phyloP scores from a whole-genome alignment of 495 filamentous ascomycete genomes.

The Thermochaetoides thermophila region DNA sequence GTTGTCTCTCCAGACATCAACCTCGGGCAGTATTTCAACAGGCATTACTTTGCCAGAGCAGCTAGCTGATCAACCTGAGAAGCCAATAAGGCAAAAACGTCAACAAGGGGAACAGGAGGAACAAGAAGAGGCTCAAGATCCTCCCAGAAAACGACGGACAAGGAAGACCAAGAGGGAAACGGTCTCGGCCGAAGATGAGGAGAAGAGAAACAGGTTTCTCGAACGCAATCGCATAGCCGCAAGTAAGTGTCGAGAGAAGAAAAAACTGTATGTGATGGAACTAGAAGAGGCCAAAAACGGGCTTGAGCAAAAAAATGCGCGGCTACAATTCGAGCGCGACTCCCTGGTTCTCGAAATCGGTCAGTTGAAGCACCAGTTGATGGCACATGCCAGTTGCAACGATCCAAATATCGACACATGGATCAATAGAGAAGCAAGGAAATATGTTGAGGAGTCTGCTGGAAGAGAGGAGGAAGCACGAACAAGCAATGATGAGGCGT shows the following conservation, averaged over 20 bases:
- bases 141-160: slow-evolving; percentile 8
- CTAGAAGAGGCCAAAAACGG: slow-evolving; percentile 36
- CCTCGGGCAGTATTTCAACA: slow-evolving; percentile 10
- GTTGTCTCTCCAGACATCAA: slow-evolving; percentile 8
- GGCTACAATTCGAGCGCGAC: not conserved
- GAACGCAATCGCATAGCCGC: slow-evolving; percentile 75
- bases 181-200: slow-evolving; percentile 10
- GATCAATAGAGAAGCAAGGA: slow-evolving; percentile 30
- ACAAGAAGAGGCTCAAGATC: slow-evolving; percentile 19
- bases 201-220: slow-evolving; percentile 39
- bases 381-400: slow-evolving; percentile 45
- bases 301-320: slow-evolving; percentile 19
- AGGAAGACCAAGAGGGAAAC: slow-evolving; percentile 8
- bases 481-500: too few relatives aligned
- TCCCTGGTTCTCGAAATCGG: slow-evolving; percentile 14
- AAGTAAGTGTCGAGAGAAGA: slow-evolving; percentile 77
- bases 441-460: slow-evolving; percentile 25
- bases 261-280: slow-evolving; percentile 57
- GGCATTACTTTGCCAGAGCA: slow-evolving; percentile 15
- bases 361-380: slow-evolving; percentile 40
- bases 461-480: too few relatives aligned
- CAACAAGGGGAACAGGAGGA: slow-evolving; percentile 6
- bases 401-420: slow-evolving; percentile 34
- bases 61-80: slow-evolving; percentile 8
- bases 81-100: slow-evolving; percentile 7